Percentiles rank a stretch among this genome's conserved stretches.
These are phyloP conservation scores for Pichia sp. DNA, from an alignment of 1,139 yeast genomes.

Conservation along the genomic window DNA sequence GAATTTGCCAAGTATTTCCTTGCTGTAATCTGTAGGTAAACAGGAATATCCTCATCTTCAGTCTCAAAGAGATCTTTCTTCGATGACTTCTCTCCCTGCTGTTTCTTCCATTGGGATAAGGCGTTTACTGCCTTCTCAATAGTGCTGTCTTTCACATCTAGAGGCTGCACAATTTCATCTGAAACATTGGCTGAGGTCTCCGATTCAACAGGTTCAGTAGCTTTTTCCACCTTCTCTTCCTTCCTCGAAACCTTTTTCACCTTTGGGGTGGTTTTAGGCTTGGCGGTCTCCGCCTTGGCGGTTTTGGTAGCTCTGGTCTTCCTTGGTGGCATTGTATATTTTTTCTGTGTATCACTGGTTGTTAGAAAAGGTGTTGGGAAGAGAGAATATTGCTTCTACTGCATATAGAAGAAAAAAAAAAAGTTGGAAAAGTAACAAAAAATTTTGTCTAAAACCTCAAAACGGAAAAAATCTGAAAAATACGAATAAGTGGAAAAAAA, in stretches of 20 bases:
- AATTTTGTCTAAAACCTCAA: background rate
- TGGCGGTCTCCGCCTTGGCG: background rate
- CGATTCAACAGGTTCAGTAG: background rate
- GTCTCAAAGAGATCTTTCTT: slow-evolving; percentile 47
- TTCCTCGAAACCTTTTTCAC: background rate
- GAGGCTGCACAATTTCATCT: slow-evolving; percentile 23
- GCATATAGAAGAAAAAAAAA: background rate
- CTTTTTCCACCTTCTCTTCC: background rate
- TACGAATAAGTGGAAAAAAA: background rate
- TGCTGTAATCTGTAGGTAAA: slow-evolving; percentile 57
- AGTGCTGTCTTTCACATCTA: slow-evolving; percentile 21
- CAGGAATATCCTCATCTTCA: slow-evolving; percentile 44
- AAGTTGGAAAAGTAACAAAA: background rate
- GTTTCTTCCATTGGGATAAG: slow-evolving; percentile 42
- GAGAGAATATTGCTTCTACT: background rate
- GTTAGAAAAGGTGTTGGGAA: background rate
- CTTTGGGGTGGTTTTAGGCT: background rate
- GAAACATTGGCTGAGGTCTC: slow-evolving; percentile 5
- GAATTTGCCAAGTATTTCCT: slow-evolving; percentile 60
- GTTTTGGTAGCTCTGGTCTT: background rate
- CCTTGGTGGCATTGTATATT: slow-evolving; percentile 11
- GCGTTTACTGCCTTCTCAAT: slow-evolving; percentile 48
- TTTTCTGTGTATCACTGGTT: background rate
- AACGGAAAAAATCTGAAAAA: background rate
- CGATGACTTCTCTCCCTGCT: slow-evolving; percentile 30